A percentile compares a stretch with the other conserved stretches of the same genome.
Conservation (phyloP, 23 red algal genomes). For the Chondrus crispus region DNA sequence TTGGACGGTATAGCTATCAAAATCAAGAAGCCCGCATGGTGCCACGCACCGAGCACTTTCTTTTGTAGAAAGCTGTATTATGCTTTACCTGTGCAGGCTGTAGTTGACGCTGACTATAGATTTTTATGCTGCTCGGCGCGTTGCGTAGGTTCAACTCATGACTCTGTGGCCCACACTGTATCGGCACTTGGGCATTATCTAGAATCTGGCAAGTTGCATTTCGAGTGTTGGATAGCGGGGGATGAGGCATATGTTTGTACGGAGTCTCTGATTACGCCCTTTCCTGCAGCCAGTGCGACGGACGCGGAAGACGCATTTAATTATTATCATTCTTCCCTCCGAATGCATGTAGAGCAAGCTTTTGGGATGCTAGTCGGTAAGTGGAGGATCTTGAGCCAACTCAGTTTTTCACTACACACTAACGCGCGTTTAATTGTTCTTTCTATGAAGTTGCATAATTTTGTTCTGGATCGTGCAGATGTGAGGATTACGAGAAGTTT, state of each 20-base stretch:
- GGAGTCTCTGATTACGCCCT: too few species aligned
- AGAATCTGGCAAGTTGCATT: neutral
- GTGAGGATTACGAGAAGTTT: too few species aligned
- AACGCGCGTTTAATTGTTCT: neutral
- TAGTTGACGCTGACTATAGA: neutral
- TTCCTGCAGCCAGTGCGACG: too few species aligned
- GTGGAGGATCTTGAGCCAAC: neutral
- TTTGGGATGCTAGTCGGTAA: neutral
- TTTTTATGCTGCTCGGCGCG: neutral
- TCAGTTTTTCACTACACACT: neutral
- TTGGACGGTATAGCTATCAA: slow-evolving; percentile 14
- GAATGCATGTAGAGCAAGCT: neutral
- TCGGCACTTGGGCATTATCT: neutral
- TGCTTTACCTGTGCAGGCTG: neutral
- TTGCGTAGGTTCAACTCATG: slow-evolving; percentile 43
- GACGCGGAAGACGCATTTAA: slow-evolving; percentile 3
- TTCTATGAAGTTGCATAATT: neutral
- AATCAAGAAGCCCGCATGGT: neutral
- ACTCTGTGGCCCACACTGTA: neutral
- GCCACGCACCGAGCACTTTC: neutral
- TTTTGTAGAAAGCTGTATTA: neutral
- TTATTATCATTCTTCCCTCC: neutral
- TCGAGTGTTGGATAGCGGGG: neutral
- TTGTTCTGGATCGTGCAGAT: too few species aligned
- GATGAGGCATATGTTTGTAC: neutral